Evolutionary conservation across 73 alveolate genomes (phyloP), one percentile per base, ranked within the genome.

Genomic region (Paramecium primaurelia): DNA sequence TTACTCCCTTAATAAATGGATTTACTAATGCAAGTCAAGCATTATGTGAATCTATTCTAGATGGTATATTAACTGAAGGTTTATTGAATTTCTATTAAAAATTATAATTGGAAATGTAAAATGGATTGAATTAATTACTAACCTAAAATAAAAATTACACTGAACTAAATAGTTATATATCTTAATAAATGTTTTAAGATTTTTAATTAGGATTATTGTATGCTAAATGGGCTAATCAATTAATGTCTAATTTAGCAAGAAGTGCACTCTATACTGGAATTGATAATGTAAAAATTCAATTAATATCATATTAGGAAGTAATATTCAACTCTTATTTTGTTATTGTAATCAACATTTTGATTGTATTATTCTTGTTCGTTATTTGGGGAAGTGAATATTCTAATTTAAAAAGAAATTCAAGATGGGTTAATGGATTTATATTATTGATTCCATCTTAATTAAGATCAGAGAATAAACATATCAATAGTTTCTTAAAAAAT

Each of bases 351-450:
- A 64, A 64, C 7, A n/a, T 87, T 11, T 25, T 77, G 20, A 87
- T 87, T 20, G 49, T 64, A 12, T 25, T 28, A 69, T 87, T 87
- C 59, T 87, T 87, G 28, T 25, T 87, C n/a, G 71, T 87, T 16
- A 26, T 87, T 20, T 87, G 93, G 93, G 54, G 84, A 9, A 87
- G 86, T 26, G 93, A 64, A 22, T 87, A 37, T 58, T 60, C 73
- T n/a, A 64, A 32, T 37, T 87, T 87, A 51, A 87, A 87, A 60
- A 87, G 93, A 60, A 77, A 87, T 22, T 87, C 93, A 59, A 87
- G 93, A 87, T 87, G 93, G 93, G 93, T 87, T 1, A 87, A 87
- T 87, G 93, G 93, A 2, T 87, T 87, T 87, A 87, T 87, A 18
- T 54, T 87, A 59, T 58, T 87, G n/a, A 87, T 87, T 7, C 93